Base-by-base conservation (phyloP, 345 rosid genomes). In the Streptanthus diversifolius region DNA sequence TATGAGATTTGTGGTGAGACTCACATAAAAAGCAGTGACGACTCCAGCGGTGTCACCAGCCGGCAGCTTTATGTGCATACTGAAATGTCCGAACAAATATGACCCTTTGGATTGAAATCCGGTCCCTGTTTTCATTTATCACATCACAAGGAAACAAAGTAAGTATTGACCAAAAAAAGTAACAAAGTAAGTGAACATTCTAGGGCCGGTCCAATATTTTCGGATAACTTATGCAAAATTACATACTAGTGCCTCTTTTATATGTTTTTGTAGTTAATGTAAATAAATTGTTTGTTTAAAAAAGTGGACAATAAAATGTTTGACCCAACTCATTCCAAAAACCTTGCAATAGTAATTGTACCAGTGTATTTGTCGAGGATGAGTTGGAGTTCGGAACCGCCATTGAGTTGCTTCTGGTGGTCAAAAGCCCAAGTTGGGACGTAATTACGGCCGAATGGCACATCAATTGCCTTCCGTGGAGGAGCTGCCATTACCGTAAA, bases 391-490 rank as follows among this genome's bases (percentile, higher is more conserved):
- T 91, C 88, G 1, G 77, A 66, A 6, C 95, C 97, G 10, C 88
- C 92, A 53, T 82, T 82, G 82, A 61, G 9, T 77, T 86, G 88
- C 64, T 86, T 89, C 69, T 89, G 90, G 82, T 91, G 97, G 70
- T 91, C 97, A 68, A 83, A 86, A 37, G 97, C 92, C 95, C 97
- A 91, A 3, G 97, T 88, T 8, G 97, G 95, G 15, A 66, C 74
- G 52, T 88, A 91, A 90, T 89, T 89, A 18, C 88, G 80, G 48
- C 90, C 79, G 41, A 91, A 91, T 0, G 90, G 85, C 3, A 91
- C 91, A 15, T 82, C 77, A 4, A 85, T 68, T 12, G 95, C 79
- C 68, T 45, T 87, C 43, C 75, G 83, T 6, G 86, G 97, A 3
- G 85, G 60, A 21, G 83, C 83, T 6, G 82, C 80, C 80, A 68